Evolutionary conservation across 306 rosid genomes (phyloP).

Genomic region (Trifolium dubium): DNA sequence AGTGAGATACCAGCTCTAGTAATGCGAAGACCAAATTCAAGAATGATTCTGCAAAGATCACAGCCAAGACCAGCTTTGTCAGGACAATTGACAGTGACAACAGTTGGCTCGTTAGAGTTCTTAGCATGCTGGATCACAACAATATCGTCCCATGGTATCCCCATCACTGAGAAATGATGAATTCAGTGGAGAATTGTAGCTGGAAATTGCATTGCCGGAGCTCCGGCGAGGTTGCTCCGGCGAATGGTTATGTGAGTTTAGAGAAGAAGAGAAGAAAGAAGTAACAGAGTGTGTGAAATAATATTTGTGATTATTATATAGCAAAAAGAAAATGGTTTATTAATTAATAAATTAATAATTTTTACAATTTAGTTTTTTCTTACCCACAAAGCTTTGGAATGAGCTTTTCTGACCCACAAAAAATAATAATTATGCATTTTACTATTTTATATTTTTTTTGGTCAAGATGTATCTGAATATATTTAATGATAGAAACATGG

Average conservation of each 20-base stretch:
- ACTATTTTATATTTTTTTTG: neutral
- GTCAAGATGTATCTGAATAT: too few relatives aligned
- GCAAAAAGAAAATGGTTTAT: neutral
- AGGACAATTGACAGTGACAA: slow-evolving; percentile 81
- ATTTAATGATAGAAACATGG: too few relatives aligned
- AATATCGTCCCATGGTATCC: slow-evolving; percentile 67
- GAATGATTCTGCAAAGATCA: slow-evolving; percentile 71
- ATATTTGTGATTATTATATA: neutral
- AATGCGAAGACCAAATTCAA: slow-evolving; percentile 74
- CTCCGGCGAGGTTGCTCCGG: slow-evolving; percentile 40
- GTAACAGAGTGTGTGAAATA: neutral
- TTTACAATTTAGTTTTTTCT: neutral
- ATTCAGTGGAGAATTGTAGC: slow-evolving; percentile 2
- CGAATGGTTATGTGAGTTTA: neutral
- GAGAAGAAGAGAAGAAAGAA: neutral
- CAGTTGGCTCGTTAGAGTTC: slow-evolving; percentile 48
- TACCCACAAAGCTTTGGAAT: neutral
- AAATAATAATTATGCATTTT: neutral
- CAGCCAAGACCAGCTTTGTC: slow-evolving; percentile 87
- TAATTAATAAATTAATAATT: neutral
- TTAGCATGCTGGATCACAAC: slow-evolving; percentile 61
- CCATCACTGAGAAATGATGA: slow-evolving; percentile 50
- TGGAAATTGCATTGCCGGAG: slow-evolving; percentile 45
- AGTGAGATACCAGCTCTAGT: slow-evolving; percentile 61
- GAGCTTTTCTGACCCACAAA: neutral